These are phyloP conservation scores for Exserohilum turcica DNA, from an alignment of 2,329 filamentous ascomycete species.

Conservation along the genomic window DNA sequence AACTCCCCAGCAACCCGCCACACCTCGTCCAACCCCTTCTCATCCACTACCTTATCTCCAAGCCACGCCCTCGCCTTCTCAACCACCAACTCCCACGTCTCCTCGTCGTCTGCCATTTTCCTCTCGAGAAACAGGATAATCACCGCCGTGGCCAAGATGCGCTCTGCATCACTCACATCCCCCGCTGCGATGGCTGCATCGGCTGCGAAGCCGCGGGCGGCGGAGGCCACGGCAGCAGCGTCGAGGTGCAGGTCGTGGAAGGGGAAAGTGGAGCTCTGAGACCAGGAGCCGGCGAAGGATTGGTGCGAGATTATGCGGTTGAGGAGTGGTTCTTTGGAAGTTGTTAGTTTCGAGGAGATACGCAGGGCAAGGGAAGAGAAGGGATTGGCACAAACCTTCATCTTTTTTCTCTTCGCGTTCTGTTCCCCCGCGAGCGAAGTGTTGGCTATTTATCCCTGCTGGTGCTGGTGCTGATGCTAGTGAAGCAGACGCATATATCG, in stretches of 20 bases:
- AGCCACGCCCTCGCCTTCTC: constrained; percentile 9
- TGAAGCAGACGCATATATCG: too few species aligned
- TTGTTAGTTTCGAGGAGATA: too few species aligned
- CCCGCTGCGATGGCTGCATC: not conserved
- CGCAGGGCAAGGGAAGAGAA: too few species aligned
- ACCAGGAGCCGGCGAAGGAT: constrained; percentile 6
- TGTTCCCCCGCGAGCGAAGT: too few species aligned
- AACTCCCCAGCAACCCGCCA: not conserved
- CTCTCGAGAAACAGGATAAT: not conserved
- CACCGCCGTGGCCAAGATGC: not conserved
- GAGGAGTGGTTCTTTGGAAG: not conserved
- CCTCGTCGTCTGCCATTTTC: constrained; percentile 5
- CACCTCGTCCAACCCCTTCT: not conserved
- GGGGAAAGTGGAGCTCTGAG: not conserved
- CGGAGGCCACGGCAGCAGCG: not conserved
- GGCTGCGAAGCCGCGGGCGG: not conserved
- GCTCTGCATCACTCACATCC: not conserved
- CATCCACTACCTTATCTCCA: not conserved
- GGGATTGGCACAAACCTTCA: too few species aligned
- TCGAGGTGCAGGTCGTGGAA: not conserved
- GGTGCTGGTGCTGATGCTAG: too few species aligned
- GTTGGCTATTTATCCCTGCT: too few species aligned
- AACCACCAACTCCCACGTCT: constrained; percentile 8
- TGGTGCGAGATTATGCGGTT: constrained; percentile 3
- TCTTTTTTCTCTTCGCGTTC: too few species aligned